These are phyloP conservation scores for Halophytophthora polymorphica DNA, from an alignment of 352 stramenopile genomes.

Conservation along the genomic window DNA sequence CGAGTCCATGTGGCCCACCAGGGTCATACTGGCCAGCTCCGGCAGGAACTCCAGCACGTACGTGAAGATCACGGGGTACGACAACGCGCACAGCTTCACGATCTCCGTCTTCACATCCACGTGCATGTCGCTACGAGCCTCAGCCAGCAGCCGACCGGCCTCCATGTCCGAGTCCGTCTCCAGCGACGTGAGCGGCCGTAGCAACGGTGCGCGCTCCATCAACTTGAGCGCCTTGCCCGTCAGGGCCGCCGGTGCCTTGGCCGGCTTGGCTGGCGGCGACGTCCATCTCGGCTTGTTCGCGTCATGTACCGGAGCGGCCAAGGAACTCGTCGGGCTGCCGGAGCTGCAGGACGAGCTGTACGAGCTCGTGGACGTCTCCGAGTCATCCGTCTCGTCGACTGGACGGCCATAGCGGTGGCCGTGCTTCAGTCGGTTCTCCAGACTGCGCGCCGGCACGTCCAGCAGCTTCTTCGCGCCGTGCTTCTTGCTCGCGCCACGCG, in stretches of 20 bases:
- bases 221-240: constrained; percentile 16
- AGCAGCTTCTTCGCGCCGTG: constrained; percentile 20
- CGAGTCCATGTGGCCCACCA: constrained; percentile 74
- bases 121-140: constrained; percentile 3
- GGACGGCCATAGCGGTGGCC: constrained; percentile 3
- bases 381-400: constrained; percentile 39
- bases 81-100: constrained; percentile 29
- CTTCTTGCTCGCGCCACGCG: constrained; percentile 26
- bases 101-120: constrained; percentile 38
- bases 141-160: constrained; percentile 16
- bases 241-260: constrained; percentile 6
- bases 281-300: no score
- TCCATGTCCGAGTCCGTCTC: constrained; percentile 22
- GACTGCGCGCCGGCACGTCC: constrained; percentile 5
- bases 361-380: constrained; percentile 37
- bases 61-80: constrained; percentile 66
- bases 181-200: constrained; percentile 18
- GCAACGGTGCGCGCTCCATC: constrained; percentile 37
- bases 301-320: constrained; percentile 15
- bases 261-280: constrained; percentile 16
- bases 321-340: constrained; percentile 6
- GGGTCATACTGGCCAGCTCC: constrained; percentile 53
- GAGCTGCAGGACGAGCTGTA: constrained; percentile 32
- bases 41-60: constrained; percentile 77
- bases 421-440: constrained; percentile 4